Evolutionary conservation across 257 asterid genomes (phyloP).

Genomic region (Solanum dulcamara): DNA sequence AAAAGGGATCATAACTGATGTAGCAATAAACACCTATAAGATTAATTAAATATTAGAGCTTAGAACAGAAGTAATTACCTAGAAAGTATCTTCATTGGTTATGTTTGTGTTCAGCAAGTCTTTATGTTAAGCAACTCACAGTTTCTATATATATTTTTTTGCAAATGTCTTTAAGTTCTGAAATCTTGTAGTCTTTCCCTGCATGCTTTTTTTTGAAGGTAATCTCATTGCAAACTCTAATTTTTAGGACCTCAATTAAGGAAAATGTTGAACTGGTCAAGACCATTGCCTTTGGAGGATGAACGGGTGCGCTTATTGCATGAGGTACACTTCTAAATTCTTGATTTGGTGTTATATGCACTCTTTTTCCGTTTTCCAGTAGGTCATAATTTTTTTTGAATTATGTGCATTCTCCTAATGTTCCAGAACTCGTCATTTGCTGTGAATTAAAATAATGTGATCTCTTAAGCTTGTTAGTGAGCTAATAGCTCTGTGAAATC

Average conservation of each 20-base stretch:
- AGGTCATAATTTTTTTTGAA: background rate
- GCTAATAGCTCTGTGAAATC: slow-evolving; percentile 5
- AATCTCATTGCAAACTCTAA: slow-evolving; percentile 4
- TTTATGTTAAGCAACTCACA: background rate
- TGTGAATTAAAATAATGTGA: background rate
- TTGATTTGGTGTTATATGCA: background rate
- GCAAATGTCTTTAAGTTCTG: background rate
- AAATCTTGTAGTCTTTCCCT: background rate
- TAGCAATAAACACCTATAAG: background rate
- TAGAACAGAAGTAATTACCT: background rate
- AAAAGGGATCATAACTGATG: background rate
- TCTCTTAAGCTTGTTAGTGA: background rate
- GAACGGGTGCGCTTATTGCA: slow-evolving; percentile 86
- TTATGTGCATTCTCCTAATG: background rate
- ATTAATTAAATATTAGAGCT: background rate
- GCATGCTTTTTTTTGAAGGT: background rate
- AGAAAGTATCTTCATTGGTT: background rate
- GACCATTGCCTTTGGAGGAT: slow-evolving; percentile 93
- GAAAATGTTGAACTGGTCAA: slow-evolving; percentile 73
- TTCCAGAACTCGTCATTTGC: background rate
- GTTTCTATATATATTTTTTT: background rate
- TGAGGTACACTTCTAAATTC: slow-evolving; percentile 41
- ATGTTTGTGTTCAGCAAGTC: background rate
- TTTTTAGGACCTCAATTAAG: slow-evolving; percentile 78
- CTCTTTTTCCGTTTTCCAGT: background rate